Base-by-base conservation (phyloP, 768 basidiomycete species). In the Kwoniella heveanensis region DNA sequence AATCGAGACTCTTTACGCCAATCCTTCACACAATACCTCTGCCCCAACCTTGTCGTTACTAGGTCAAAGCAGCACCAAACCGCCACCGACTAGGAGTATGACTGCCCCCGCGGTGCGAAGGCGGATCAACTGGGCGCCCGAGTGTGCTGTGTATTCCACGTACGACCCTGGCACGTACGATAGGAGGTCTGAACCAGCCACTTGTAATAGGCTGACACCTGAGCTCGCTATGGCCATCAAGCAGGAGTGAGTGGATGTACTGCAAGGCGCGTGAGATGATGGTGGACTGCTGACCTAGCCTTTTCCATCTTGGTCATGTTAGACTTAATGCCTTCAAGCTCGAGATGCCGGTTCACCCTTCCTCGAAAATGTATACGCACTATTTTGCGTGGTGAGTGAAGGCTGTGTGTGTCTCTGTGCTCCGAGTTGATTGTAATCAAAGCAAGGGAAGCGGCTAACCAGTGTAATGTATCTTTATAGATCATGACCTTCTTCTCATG, bases 271-370 rank as follows among this genome's bases (percentile, higher is more conserved):
- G n/a, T n/a, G n/a, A n/a, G n/a, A n/a, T n/a, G n/a, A n/a, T n/a
- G n/a, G n/a, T n/a, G 27, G 30, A 26, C 19, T 60, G 27, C 19
- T 57, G 49, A 57, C 8, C 39, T 44, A 44, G 19, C 19, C 39
- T 17, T 9, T 9, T 3, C 39, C 9, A 44, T 17, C 32, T 36
- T 7, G 24, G 22, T 26, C 24, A 5, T 48, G 53, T 30, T 52
- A 77, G 76, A 64, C 83, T 99, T 56, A 99, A 99, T 81, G 92
- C 91, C 60, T 98, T 91, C 82, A 98, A 98, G 85, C 91, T 97
- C 90, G 93, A 97, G 83, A 98, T 99, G 95, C 92, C 94, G 79
- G 93, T 99, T 66, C 95, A 98, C 81, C 90, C 90, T 71, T 83
- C 89, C 54, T 94, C 91, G 81, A 88, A 91, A 80, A 87, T 90